Conservation (phyloP, 2,329 filamentous ascomycete species). For the Aspergillus flavus region DNA sequence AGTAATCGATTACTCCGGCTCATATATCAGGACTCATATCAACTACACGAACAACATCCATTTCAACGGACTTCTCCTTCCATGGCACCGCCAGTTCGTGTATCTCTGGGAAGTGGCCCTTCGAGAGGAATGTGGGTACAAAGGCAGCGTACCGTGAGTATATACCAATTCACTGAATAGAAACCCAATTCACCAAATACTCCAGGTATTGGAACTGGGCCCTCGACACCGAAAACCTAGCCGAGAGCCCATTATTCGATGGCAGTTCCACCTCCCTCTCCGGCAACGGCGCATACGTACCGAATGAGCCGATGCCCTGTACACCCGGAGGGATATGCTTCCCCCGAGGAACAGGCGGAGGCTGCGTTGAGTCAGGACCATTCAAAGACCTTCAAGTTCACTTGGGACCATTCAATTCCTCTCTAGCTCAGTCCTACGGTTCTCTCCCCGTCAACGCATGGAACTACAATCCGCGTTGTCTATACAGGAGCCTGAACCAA, state of each 20-base stretch:
- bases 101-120: slow-evolving; percentile 13
- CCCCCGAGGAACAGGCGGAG: neutral
- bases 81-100: slow-evolving; percentile 17
- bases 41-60: slow-evolving; percentile 15
- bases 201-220: slow-evolving; percentile 19
- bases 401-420: neutral
- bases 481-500: slow-evolving; percentile 9
- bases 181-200: neutral
- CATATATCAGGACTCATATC: slow-evolving; percentile 11
- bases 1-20: neutral
- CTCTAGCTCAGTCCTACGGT: neutral
- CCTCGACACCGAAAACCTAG: slow-evolving; percentile 8
- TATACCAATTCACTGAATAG: slow-evolving; percentile 18
- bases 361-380: slow-evolving; percentile 13
- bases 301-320: neutral
- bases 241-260: slow-evolving; percentile 15
- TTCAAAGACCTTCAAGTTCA: slow-evolving; percentile 12
- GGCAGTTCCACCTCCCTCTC: slow-evolving; percentile 18
- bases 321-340: neutral
- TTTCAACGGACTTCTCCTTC: slow-evolving; percentile 9
- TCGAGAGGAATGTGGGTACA: slow-evolving; percentile 13
- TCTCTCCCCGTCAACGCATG: slow-evolving; percentile 9
- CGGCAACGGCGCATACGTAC: slow-evolving; percentile 24
- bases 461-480: slow-evolving; percentile 14
- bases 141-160: slow-evolving; percentile 8